Base-by-base conservation (phyloP, 768 basidiomycete species). In the Russula dissimulans region DNA sequence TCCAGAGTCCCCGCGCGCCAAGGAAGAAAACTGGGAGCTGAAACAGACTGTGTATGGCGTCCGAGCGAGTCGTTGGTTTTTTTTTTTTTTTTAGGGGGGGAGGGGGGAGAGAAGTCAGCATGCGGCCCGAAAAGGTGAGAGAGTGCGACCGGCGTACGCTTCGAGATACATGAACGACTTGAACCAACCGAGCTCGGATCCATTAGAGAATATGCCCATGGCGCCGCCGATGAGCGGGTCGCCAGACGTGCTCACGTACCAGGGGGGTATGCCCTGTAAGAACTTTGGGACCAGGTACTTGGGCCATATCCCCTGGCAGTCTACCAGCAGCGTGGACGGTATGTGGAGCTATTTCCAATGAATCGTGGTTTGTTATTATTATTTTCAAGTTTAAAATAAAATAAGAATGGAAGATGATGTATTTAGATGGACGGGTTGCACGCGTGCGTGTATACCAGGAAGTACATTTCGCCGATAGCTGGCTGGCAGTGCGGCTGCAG, bases 1-100 rank as follows among this genome's bases (percentile, higher is more conserved):
- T 77, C 77, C 79, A 85, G 12, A 89, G 73, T 0, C 79, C 83
- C 14, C 73, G 73, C 47, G 81, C 77, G 12, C 86, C 88, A n/a
- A 92, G 59, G 46, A 91, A 65, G 68, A 92, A 92, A 0, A 85
- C 78, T 0, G 92, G 92, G 0, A 91, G 71, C 68, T 92, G 91
- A 70, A 88, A 86, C 51, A 81, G 62, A 15, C 85, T 86, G 32
- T 5, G 3, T 10, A 10, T 5, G 18, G 9, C 2, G 48, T n/a
- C 14, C 48, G 17, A 26, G 55, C 54, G 38, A 0, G 34, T 47
- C 29, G 22, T 26, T 26, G 22, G 22, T 26, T 26, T 26, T 26
- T 26, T 26, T 26, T 26, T 26, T 26, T 26, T 26, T 26, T 26
- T 26, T 26, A 1, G 10, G 44, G 38, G 6, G 32, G 5, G 43